phyloP scores from a whole-genome alignment of 495 filamentous ascomycete genomes.

The Aspergillus bertholletiae region DNA sequence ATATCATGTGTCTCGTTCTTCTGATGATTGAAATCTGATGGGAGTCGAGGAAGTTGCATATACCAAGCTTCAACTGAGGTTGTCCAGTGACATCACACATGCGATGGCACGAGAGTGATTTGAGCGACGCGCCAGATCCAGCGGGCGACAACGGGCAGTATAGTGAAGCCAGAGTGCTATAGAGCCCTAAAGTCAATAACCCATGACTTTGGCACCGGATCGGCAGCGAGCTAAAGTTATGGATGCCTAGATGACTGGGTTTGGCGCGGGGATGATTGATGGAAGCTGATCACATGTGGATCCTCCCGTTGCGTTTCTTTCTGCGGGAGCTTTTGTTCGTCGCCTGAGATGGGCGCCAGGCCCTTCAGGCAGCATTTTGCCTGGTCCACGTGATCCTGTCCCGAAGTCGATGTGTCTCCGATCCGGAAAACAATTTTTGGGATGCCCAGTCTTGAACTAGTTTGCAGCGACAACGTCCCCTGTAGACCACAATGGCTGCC shows the following conservation, averaged over 20 bases:
- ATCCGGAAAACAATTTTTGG: slow-evolving; percentile 39
- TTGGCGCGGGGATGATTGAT: slow-evolving; percentile 10
- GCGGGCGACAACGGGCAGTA: background rate
- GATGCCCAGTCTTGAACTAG: slow-evolving; percentile 9
- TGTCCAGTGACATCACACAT: slow-evolving; percentile 23
- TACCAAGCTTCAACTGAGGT: slow-evolving; percentile 20
- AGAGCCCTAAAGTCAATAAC: background rate
- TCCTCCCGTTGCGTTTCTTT: background rate
- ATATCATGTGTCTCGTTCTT: slow-evolving; percentile 28
- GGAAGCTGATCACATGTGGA: slow-evolving; percentile 18
- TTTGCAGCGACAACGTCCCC: slow-evolving; percentile 16
- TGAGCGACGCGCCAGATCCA: background rate
- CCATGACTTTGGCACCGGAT: slow-evolving; percentile 11
- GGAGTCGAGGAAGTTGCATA: background rate
- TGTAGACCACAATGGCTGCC: slow-evolving; percentile 36
- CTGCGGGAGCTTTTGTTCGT: background rate
- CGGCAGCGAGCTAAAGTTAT: slow-evolving; percentile 5
- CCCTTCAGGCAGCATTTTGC: slow-evolving; percentile 6
- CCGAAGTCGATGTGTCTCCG: slow-evolving; percentile 14
- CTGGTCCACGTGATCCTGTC: slow-evolving; percentile 13
- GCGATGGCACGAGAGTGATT: background rate
- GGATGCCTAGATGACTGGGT: background rate
- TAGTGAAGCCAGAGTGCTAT: background rate
- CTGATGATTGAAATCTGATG: slow-evolving; percentile 13
- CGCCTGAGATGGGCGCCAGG: slow-evolving; percentile 4